These are phyloP conservation scores for Xerocomus spinulosus DNA, from an alignment of 768 basidiomycete species.

Conservation along the genomic window DNA sequence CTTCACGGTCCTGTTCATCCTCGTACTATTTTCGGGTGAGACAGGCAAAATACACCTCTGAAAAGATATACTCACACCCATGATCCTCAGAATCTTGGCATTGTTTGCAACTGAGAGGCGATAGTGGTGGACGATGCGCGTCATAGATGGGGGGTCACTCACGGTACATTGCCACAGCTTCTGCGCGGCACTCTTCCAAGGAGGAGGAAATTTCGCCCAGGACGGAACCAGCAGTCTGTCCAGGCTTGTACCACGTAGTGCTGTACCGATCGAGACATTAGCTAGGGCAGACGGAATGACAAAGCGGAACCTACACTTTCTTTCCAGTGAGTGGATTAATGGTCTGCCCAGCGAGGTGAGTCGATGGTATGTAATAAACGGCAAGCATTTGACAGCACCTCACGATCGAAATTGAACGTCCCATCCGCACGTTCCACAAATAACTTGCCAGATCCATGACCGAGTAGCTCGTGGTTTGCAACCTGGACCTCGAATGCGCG, in stretches of 20 bases:
- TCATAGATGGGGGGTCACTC: conserved; percentile 23
- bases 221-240: conserved; percentile 78
- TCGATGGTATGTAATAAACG: no score
- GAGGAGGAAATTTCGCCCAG: conserved; percentile 87
- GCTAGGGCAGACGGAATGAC: neutral
- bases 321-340: conserved; percentile 79
- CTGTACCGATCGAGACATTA: conserved; percentile 31
- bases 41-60: neutral
- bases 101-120: conserved; percentile 61
- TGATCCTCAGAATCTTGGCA: conserved; percentile 70
- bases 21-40: conserved; percentile 47
- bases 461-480: conserved; percentile 85
- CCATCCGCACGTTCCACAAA: conserved; percentile 76
- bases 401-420: conserved; percentile 75
- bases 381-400: conserved; percentile 49
- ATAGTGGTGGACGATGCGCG: neutral
- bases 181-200: conserved; percentile 91
- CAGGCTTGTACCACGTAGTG: conserved; percentile 82
- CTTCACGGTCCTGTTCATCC: conserved; percentile 62
- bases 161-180: conserved; percentile 81
- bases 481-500: conserved; percentile 84
- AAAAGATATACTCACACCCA: conserved; percentile 49
- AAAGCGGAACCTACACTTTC: conserved; percentile 48
- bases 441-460: conserved; percentile 81
- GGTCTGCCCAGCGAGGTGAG: conserved; percentile 42